Base-by-base conservation (phyloP, 257 asterid species). In the Cynanchum wilfordii region DNA sequence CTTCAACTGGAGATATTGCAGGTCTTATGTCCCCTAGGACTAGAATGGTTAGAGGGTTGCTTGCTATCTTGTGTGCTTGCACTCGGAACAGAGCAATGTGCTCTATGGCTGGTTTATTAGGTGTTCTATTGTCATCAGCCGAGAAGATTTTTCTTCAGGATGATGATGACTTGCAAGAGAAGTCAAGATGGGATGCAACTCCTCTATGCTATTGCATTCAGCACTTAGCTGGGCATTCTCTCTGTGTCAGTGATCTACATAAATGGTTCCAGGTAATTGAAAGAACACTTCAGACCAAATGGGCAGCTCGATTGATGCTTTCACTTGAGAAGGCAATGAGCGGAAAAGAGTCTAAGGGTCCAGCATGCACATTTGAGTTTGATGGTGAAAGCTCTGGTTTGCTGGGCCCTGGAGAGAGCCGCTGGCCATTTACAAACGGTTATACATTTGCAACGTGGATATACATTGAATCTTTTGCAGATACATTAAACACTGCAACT, bases 321-420 rank as follows among this genome's bases (percentile, higher is more conserved):
- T 88, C 99, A 11, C 75, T 94, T 79, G 99, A 94, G 93, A 91
- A 87, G 84, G 97, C 99, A 63, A 89, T 94, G 95, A 84, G 84
- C 82, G 97, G 97, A 68, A 92, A 89, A 83, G 99, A 94, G 89
- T 87, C 86, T 20, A 83, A 84, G 66, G 99, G 99, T 83, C 99
- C 99, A 77, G 91, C 96, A 20, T 85, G 87, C 80, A 89, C 97
- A 72, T 94, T 94, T 73, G 97, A 91, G 83, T 94, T 94, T 83
- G 99, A 94, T 81, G 99, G 99, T 81, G 99, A 94, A 84, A 91
- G 99, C 84, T 94, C 99, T 69, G 99, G 99, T 73, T 80, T 94
- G 76, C 83, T 94, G 65, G 97, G 97, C 71, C 97, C 99, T 47
- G 97, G 97, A 71, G 99, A 94, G 83, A 89, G 97, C 81, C 92